Conservation (phyloP, 805 yeast species). For the Nakazawaea ernobii region DNA sequence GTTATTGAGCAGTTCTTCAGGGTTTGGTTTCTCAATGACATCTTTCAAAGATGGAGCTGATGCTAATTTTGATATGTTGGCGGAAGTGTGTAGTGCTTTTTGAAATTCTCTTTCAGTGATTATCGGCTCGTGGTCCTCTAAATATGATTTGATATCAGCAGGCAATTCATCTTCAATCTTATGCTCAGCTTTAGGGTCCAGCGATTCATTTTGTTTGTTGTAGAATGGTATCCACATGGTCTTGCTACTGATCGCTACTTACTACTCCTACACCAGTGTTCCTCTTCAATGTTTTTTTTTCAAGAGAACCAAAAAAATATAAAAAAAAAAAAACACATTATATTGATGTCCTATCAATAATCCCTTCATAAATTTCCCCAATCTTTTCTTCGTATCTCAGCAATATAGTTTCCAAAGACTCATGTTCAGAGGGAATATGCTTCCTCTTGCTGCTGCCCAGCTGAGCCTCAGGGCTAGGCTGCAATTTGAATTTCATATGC, state of each 20-base stretch:
- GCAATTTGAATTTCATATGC: conserved; percentile 14
- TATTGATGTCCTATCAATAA: conserved; percentile 27
- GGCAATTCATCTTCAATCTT: conserved; percentile 1
- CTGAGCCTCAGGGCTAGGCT: not conserved
- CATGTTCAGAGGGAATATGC: not conserved
- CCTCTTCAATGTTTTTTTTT: no score
- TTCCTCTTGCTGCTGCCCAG: not conserved
- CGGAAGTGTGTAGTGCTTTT: not conserved
- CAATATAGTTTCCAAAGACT: not conserved
- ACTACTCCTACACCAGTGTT: not conserved
- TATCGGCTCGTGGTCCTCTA: not conserved
- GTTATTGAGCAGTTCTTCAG: not conserved
- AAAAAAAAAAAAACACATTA: no score
- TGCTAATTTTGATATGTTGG: conserved; percentile 3
- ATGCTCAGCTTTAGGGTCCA: not conserved
- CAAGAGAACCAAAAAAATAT: no score
- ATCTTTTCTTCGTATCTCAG: conserved; percentile 19
- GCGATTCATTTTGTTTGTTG: not conserved
- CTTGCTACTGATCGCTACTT: not conserved
- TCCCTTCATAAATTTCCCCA: conserved; percentile 31
- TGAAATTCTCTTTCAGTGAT: conserved; percentile 8
- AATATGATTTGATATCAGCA: not conserved
- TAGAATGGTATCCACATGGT: conserved; percentile 7
- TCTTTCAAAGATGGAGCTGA: conserved; percentile 1
- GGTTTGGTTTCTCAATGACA: not conserved